Percentiles rank a stretch among this genome's conserved stretches.
Evolutionary conservation across 176 grass and related monocot genomes (phyloP).

Genomic region (Carex scoparia): DNA sequence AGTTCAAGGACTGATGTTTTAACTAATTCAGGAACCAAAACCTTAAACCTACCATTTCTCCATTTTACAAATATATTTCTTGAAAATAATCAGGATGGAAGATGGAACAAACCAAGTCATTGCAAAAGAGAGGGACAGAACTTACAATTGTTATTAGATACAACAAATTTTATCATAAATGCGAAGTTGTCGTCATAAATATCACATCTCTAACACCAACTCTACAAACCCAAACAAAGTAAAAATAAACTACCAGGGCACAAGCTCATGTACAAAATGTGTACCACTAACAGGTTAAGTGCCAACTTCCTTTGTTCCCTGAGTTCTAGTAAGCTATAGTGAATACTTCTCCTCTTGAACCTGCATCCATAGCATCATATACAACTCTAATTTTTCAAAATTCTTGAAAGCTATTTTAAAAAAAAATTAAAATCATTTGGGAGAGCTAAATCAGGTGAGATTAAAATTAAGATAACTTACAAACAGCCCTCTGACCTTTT

Average conservation of each 20-base stretch:
- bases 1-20: neutral
- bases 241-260: neutral
- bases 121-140: neutral
- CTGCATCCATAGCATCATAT: conserved; percentile 13
- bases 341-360: conserved; percentile 20
- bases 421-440: too few species aligned
- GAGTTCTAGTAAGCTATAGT: conserved; percentile 14
- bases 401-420: too few species aligned
- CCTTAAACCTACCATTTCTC: neutral
- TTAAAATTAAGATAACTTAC: neutral
- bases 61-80: neutral
- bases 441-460: neutral
- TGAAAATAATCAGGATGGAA: neutral
- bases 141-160: neutral
- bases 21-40: neutral
- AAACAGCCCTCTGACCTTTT: neutral
- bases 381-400: neutral
- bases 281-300: conserved; percentile 6
- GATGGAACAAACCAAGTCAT: neutral
- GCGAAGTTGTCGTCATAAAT: too few species aligned
- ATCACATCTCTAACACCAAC: too few species aligned
- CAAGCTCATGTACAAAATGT: conserved; percentile 11
- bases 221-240: neutral
- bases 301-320: neutral
- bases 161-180: too few species aligned